phyloP scores from a whole-genome alignment of 1,284 basidiomycete genomes.

The Somion occarium region DNA sequence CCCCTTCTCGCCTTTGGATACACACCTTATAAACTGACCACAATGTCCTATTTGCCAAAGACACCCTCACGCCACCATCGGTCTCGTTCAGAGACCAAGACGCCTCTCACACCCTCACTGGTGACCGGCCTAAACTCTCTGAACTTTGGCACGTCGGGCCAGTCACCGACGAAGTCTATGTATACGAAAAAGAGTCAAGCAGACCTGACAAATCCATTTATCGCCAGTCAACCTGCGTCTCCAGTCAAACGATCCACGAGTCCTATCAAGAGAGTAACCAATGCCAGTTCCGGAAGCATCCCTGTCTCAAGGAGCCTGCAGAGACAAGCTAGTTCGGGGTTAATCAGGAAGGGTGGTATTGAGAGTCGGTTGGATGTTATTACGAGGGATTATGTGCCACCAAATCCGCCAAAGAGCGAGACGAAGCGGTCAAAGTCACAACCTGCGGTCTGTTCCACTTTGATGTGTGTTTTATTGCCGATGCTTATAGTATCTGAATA shows the following conservation, averaged over 20 bases:
- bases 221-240: constrained; percentile 26
- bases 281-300: constrained; percentile 30
- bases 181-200: constrained; percentile 27
- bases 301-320: constrained; percentile 50
- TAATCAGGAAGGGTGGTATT: constrained; percentile 70
- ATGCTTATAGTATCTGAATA: constrained; percentile 12
- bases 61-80: constrained; percentile 56
- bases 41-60: constrained; percentile 40
- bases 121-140: constrained; percentile 51
- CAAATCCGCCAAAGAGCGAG: constrained; percentile 42
- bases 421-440: constrained; percentile 71
- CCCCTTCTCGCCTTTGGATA: background rate
- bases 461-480: background rate
- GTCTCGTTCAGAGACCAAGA: constrained; percentile 65
- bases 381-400: constrained; percentile 51
- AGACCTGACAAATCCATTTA: constrained; percentile 51
- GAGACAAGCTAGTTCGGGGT: constrained; percentile 57
- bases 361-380: constrained; percentile 73
- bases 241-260: constrained; percentile 47
- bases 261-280: constrained; percentile 56
- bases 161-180: constrained; percentile 25
- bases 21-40: background rate
- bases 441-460: constrained; percentile 35
- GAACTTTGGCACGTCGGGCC: constrained; percentile 35
- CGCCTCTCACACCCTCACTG: constrained; percentile 67